Evolutionary conservation across 768 basidiomycete species (phyloP), one percentile per base, ranked within the genome.

Genomic region (Leccinellum rugosiceps): DNA sequence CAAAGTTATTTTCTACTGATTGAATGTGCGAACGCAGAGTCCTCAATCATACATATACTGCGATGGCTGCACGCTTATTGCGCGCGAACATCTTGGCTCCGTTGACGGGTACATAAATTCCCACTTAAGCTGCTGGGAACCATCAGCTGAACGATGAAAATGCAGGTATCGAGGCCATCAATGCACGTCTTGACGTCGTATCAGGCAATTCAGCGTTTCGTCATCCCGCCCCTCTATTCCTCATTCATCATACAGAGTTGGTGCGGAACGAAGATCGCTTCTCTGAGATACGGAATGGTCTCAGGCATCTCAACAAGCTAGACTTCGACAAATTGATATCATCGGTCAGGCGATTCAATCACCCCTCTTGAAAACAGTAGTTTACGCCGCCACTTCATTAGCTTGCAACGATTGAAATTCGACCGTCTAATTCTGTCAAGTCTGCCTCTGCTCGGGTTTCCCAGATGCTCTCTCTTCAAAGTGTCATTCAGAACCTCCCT

Each of bases 301-400:
- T 95, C 46, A 87, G 84, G 68, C 71, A 78, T 2, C 72, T 94
- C 53, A 86, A 90, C 68, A 88, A 89, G 66, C 77, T 90, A 69
- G 96, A 98, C 64, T 81, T 96, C 26, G 95, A 98, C 71, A 94
- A 90, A 67, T 74, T 97, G 7, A 88, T 93, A 34, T 84, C 81
- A 48, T 83, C 83, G 26, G 90, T 87, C 64, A 58, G 77, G 61
- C 6, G 31, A 21, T 3, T 14, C 32, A 25, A 23, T 21, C 2
- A 4, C 38, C 6, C 51, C 3, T 30, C 6, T n/a, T n/a, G n/a
- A n/a, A 26, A 46, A 25, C 21, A 23, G n/a, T 52, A 25, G 11
- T 48, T 54, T 7, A 51, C 30, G n/a, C 17, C 15, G 5, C 26
- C 15, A 2, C 19, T 51, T 11, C 31, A 44, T n/a, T 53, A 93